A percentile compares a stretch with the other conserved stretches of the same genome.
These are phyloP conservation scores for Cantharellus anzutake DNA, from an alignment of 768 basidiomycete genomes.

Conservation along the genomic window DNA sequence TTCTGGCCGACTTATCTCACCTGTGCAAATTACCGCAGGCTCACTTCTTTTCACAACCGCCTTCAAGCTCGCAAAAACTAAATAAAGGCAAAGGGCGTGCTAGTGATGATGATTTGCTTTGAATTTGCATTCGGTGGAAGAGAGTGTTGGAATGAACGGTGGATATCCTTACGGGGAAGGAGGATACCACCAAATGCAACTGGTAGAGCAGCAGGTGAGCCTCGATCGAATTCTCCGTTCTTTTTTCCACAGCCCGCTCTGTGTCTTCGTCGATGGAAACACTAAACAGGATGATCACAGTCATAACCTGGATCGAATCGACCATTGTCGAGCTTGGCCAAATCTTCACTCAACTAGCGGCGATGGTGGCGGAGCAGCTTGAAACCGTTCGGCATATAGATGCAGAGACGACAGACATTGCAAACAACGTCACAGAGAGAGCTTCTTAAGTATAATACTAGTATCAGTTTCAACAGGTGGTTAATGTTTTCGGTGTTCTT, in stretches of 20 bases:
- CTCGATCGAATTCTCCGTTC: background rate
- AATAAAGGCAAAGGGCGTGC: slow-evolving; percentile 58
- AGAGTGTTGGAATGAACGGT: slow-evolving; percentile 25
- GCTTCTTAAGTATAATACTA: slow-evolving; percentile 83
- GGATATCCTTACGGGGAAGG: slow-evolving; percentile 21
- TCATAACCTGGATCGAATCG: slow-evolving; percentile 95
- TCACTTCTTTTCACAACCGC: slow-evolving; percentile 50
- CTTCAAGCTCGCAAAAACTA: slow-evolving; percentile 30
- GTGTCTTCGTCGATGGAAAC: too few species aligned
- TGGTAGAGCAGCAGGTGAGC: slow-evolving; percentile 89
- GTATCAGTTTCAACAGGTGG: slow-evolving; percentile 91
- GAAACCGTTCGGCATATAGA: slow-evolving; percentile 98
- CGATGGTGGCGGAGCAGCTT: slow-evolving; percentile 95
- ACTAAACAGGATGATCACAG: slow-evolving; percentile 56
- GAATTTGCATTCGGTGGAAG: slow-evolving; percentile 70
- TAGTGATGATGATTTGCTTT: slow-evolving; percentile 69
- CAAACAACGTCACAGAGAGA: slow-evolving; percentile 92
- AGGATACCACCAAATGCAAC: slow-evolving; percentile 87
- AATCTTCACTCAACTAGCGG: slow-evolving; percentile 89
- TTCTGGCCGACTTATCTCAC: background rate
- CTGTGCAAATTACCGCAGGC: slow-evolving; percentile 23
- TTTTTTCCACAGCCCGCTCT: slow-evolving; percentile 5
- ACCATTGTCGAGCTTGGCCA: slow-evolving; percentile 97
- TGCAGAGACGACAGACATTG: slow-evolving; percentile 92
- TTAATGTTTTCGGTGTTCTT: slow-evolving; percentile 90